Conservation (phyloP, 768 basidiomycete species). For the Amanita fuliginea region DNA sequence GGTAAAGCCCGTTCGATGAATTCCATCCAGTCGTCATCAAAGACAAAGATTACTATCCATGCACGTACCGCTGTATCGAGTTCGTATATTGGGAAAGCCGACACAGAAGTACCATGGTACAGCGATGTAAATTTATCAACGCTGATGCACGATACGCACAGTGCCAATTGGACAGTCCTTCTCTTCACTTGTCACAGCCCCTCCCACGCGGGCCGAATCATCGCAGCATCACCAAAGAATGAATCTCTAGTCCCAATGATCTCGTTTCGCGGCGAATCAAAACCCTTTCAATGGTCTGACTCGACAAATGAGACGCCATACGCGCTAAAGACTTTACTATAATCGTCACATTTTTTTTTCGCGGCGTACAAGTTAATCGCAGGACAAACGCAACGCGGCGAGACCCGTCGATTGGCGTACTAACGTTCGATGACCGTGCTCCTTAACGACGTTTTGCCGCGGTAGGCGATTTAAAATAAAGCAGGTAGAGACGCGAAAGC, state of each 20-base stretch:
- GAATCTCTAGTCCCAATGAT: constrained; percentile 21
- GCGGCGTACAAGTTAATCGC: no score
- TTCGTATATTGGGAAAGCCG: constrained; percentile 34
- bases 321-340: constrained; percentile 43
- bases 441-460: no score
- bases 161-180: constrained; percentile 29
- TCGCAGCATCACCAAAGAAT: constrained; percentile 28
- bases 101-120: no score
- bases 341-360: constrained; percentile 13
- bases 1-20: no score
- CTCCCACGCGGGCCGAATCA: constrained; percentile 49
- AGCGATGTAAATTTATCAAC: no score
- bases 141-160: no score
- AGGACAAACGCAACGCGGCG: background rate
- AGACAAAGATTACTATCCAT: background rate
- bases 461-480: no score
- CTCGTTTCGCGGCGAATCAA: constrained; percentile 33
- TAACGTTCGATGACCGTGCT: no score
- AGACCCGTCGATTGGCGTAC: no score
- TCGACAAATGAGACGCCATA: constrained; percentile 54
- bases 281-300: constrained; percentile 45
- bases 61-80: background rate
- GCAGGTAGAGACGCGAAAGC: no score
- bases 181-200: constrained; percentile 63
- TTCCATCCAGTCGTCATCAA: no score